These are phyloP conservation scores for Pyrenophora tritici-repentis DNA, from an alignment of 2,329 filamentous ascomycete genomes.

Conservation along the genomic window DNA sequence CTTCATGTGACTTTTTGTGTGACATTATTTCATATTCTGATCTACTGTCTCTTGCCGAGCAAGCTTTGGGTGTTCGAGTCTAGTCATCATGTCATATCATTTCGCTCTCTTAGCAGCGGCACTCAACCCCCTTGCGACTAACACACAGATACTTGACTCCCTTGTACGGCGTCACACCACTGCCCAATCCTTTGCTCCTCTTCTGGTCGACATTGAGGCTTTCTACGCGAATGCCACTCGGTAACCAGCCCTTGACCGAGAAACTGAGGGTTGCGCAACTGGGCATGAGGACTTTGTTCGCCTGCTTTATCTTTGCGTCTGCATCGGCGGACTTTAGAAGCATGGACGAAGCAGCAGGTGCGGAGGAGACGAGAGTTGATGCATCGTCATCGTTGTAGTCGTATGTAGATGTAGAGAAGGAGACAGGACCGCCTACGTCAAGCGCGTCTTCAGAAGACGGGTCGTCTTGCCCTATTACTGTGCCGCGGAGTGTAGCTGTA, in stretches of 20 bases:
- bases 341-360: slow-evolving; percentile 9
- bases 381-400: slow-evolving; percentile 42
- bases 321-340: slow-evolving; percentile 31
- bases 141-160: slow-evolving; percentile 95
- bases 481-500: slow-evolving; percentile 77
- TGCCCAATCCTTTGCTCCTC: slow-evolving; percentile 82
- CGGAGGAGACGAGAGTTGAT: slow-evolving; percentile 12
- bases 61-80: neutral
- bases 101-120: slow-evolving; percentile 11
- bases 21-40: neutral
- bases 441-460: slow-evolving; percentile 32
- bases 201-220: slow-evolving; percentile 68
- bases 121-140: slow-evolving; percentile 60
- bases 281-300: slow-evolving; percentile 58
- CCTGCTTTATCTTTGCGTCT: slow-evolving; percentile 63
- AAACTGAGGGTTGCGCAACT: slow-evolving; percentile 54
- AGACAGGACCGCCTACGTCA: slow-evolving; percentile 44
- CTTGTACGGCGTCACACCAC: slow-evolving; percentile 92
- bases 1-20: neutral
- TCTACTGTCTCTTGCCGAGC: too few relatives aligned
- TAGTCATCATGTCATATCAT: neutral
- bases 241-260: slow-evolving; percentile 65
- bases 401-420: slow-evolving; percentile 31
- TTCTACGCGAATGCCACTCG: slow-evolving; percentile 68
- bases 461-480: slow-evolving; percentile 68